Base-by-base conservation (phyloP, 305 asterid species). In the Andrographis paniculata region DNA sequence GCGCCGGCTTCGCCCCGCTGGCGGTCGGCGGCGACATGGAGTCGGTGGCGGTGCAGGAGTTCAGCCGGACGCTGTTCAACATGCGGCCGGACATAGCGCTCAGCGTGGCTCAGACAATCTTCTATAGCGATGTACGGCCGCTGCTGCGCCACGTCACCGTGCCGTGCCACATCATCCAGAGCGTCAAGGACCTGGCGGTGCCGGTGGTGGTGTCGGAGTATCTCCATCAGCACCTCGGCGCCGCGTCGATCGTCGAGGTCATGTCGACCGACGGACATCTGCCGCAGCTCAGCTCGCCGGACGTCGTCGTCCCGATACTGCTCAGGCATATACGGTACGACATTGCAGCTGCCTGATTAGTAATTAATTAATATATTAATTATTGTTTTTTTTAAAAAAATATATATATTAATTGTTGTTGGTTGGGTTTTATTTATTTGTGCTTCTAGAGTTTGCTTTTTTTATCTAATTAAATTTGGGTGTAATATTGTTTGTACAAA, bases 1-100 rank as follows among this genome's bases (percentile, higher is more conserved):
- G 96, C 22, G 46, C 66, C 0, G 93, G 96, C 7, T 87, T 80
- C 20, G 94, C 94, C 0, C 96, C 94, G 0, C 60, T 87, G 2
- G 80, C 73, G 0, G 82, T 87, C 1, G 94, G 94, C 0, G 94
- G 83, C 0, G 96, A 87, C 70, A 87, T 83, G 96, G 79, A 80
- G 1, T 76, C 94, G 0, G 63, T 73, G 9, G 79, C 85, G 0
- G 91, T 83, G 3, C 94, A 83, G 22, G 96, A 83, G 14, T 83
- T 87, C 60, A 80, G 94, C 50, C 37, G 94, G 48, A 87, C 96
- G 0, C 19, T 87, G 21, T 87, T 87, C 73, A 87, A 80, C 48
- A 87, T 87, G 91, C 64, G 96, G 30, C 94, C 94, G 0, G 93
- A 87, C 69, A 83, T 83, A 17, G 94, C 94, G 0, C 48, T 83